A percentile compares a stretch with the other conserved stretches of the same genome.
These are phyloP conservation scores for Crithidia sp. DNA, from an alignment of 208 protist genomes.

Conservation along the genomic window DNA sequence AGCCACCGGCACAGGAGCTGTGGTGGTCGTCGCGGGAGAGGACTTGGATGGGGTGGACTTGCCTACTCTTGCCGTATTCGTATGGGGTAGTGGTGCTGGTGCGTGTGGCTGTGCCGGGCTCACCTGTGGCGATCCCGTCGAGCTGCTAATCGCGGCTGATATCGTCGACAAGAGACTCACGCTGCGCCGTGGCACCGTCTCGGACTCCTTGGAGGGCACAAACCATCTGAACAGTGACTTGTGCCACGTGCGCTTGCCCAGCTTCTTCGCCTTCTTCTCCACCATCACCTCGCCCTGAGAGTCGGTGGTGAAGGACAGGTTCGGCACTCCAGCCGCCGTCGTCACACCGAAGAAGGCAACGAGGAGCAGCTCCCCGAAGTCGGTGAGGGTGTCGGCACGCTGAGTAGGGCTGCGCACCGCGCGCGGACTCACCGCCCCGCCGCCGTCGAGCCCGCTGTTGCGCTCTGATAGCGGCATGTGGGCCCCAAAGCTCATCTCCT, in stretches of 20 bases:
- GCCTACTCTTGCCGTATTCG: background rate
- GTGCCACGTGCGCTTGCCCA: background rate
- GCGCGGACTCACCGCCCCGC: background rate
- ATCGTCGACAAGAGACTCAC: background rate
- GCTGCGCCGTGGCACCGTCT: background rate
- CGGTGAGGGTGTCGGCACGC: background rate
- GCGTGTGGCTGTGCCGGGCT: background rate
- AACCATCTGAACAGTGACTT: constrained; percentile 2
- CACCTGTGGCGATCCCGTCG: background rate
- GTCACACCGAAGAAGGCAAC: constrained; percentile 23
- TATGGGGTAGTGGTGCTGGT: background rate
- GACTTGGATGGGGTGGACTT: background rate
- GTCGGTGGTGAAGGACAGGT: constrained; percentile 15
- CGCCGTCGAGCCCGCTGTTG: background rate
- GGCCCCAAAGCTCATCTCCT: background rate
- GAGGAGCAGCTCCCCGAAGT: constrained; percentile 20
- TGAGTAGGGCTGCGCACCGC: background rate
- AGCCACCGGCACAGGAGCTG: background rate
- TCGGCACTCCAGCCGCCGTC: background rate
- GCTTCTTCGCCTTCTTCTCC: constrained; percentile 3
- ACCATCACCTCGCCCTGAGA: background rate
- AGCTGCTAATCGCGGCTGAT: background rate
- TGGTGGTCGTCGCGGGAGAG: background rate
- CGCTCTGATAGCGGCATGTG: background rate
- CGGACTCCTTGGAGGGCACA: background rate